These are phyloP conservation scores for Plasmodiophora brassicae DNA, from an alignment of 208 protist genomes.

Conservation along the genomic window DNA sequence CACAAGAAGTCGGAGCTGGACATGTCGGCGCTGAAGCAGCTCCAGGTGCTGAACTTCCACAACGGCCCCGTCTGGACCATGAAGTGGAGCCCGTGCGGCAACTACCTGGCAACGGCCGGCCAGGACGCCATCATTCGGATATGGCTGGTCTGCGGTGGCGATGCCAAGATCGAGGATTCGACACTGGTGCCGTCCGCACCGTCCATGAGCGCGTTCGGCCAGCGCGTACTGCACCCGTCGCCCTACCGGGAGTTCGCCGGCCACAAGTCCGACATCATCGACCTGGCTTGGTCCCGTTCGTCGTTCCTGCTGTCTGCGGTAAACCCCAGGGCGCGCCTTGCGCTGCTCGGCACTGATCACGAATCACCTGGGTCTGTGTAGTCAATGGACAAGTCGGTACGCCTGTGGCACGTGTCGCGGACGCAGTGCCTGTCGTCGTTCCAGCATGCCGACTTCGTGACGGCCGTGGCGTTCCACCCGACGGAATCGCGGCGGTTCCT, in stretches of 20 bases:
- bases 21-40: background rate
- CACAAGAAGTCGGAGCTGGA: conserved; percentile 20
- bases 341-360: too few relatives aligned
- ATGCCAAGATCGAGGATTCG: background rate
- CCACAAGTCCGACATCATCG: conserved; percentile 21
- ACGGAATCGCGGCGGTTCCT: background rate
- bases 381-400: conserved; percentile 64
- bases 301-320: conserved; percentile 7
- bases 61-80: background rate
- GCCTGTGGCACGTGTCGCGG: conserved; percentile 60
- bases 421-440: conserved; percentile 52
- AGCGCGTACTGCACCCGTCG: background rate
- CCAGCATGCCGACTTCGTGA: conserved; percentile 60
- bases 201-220: background rate
- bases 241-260: background rate
- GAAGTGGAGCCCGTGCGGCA: conserved; percentile 5
- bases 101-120: background rate
- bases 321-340: too few relatives aligned
- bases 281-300: background rate
- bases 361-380: too few relatives aligned
- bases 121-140: conserved; percentile 17
- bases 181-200: background rate
- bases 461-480: conserved; percentile 61
- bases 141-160: background rate
- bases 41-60: background rate